Evolutionary conservation across 1,139 yeast genomes (phyloP).

Genomic region (Yamadazyma epiphylla): DNA sequence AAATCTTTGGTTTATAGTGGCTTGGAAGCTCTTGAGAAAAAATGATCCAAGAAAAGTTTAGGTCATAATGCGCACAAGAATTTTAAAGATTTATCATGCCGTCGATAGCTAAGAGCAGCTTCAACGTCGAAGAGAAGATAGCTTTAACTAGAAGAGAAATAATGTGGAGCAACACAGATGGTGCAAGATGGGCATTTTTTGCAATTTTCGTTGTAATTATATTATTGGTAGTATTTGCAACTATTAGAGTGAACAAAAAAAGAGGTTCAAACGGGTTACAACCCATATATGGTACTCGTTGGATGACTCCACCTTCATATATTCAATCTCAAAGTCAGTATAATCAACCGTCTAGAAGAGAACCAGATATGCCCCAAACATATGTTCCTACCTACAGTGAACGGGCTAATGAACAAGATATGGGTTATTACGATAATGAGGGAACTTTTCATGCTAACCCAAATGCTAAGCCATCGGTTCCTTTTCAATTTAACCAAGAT

Average conservation of each 20-base stretch:
- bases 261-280: conserved; percentile 58
- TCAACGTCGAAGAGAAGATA: no score
- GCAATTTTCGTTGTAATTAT: conserved; percentile 50
- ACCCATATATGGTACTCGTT: conserved; percentile 80
- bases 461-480: conserved; percentile 18
- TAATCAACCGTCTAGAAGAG: conserved; percentile 35
- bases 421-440: conserved; percentile 72
- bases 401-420: conserved; percentile 62
- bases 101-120: no score
- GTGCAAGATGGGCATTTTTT: conserved; percentile 56
- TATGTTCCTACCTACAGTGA: conserved; percentile 69
- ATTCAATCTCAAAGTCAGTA: conserved; percentile 66
- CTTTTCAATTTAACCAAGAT: conserved; percentile 6
- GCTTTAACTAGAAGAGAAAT: conserved; percentile 13
- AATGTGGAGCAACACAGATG: conserved; percentile 25
- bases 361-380: conserved; percentile 32
- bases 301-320: conserved; percentile 93
- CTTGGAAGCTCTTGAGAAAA: no score
- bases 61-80: no score
- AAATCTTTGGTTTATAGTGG: no score
- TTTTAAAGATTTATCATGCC: no score
- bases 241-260: conserved; percentile 55
- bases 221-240: conserved; percentile 45
- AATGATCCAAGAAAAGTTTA: no score
- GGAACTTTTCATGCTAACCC: conserved; percentile 53